Conservation (phyloP, 169 alveolate species). For the Plasmodium gonderi region DNA sequence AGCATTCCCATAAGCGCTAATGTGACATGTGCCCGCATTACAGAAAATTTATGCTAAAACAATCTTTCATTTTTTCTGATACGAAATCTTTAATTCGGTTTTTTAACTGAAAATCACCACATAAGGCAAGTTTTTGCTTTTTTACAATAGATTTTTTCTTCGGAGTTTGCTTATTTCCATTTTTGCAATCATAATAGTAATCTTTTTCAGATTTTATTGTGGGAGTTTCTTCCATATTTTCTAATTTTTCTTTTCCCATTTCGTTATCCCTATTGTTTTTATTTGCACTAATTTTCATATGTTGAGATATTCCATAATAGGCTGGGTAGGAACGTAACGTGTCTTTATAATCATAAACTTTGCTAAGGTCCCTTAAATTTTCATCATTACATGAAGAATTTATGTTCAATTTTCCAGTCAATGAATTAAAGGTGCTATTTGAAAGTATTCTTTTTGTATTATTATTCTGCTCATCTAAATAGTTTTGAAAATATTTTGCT, state of each 20-base stretch:
- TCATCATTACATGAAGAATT: conserved; percentile 14
- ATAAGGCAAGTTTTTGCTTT: conserved; percentile 41
- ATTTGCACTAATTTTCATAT: background rate
- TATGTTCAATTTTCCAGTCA: conserved; percentile 58
- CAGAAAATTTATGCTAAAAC: conserved; percentile 1
- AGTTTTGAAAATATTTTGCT: conserved; percentile 29
- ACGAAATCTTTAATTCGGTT: conserved; percentile 18
- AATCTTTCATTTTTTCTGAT: conserved; percentile 34
- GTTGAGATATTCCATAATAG: conserved; percentile 2
- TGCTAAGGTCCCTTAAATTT: background rate
- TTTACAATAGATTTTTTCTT: conserved; percentile 18
- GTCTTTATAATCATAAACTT: conserved; percentile 35
- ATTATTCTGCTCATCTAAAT: conserved; percentile 50
- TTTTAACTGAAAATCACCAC: conserved; percentile 51
- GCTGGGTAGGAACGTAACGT: conserved; percentile 15
- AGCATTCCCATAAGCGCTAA: background rate
- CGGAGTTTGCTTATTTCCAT: background rate
- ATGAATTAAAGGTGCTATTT: conserved; percentile 30
- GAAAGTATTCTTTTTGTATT: conserved; percentile 38
- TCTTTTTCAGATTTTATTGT: background rate
- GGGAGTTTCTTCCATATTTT: background rate
- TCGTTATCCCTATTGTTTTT: background rate
- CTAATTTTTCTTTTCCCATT: background rate
- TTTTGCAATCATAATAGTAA: background rate
- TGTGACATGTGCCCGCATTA: background rate